Conservation (phyloP, 1,284 basidiomycete species). For the Trichosporon ovoides region DNA sequence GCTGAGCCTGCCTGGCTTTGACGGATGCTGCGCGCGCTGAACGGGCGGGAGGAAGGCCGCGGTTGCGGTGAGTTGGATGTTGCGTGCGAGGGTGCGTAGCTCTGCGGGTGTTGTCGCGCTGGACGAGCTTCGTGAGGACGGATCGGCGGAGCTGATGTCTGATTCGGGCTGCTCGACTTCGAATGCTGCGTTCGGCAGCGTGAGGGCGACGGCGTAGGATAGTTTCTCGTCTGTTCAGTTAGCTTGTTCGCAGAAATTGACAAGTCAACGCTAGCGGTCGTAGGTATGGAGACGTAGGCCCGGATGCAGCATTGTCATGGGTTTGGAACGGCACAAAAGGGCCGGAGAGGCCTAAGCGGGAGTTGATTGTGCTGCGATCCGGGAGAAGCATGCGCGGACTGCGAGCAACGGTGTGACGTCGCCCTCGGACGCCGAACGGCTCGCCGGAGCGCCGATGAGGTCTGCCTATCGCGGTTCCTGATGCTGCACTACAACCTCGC, state of each 20-base stretch:
- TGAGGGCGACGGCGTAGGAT: conserved; percentile 60
- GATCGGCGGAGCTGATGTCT: not conserved
- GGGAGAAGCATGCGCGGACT: conserved; percentile 44
- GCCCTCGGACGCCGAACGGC: too few species aligned
- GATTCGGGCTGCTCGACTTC: not conserved
- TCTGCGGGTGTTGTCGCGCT: not conserved
- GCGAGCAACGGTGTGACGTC: conserved; percentile 57
- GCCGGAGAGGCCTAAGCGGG: too few species aligned
- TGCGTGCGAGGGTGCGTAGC: conserved; percentile 7
- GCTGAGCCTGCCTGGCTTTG: conserved; percentile 4
- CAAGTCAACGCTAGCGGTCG: conserved; percentile 16
- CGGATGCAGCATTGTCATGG: not conserved
- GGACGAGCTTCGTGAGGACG: not conserved
- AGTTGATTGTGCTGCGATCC: too few species aligned
- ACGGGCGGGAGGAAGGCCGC: conserved; percentile 67
- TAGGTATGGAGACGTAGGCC: conserved; percentile 1
- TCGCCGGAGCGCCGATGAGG: conserved; percentile 42
- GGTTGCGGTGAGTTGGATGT: conserved; percentile 64
- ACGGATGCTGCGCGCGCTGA: not conserved
- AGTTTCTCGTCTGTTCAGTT: conserved; percentile 61
- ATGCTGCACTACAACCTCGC: too few species aligned
- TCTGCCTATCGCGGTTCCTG: conserved; percentile 45
- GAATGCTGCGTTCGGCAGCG: conserved; percentile 49
- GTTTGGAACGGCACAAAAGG: not conserved
- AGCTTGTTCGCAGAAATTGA: not conserved